phyloP scores from a whole-genome alignment of 2,329 filamentous ascomycete genomes.

The Hortaea sp. region DNA sequence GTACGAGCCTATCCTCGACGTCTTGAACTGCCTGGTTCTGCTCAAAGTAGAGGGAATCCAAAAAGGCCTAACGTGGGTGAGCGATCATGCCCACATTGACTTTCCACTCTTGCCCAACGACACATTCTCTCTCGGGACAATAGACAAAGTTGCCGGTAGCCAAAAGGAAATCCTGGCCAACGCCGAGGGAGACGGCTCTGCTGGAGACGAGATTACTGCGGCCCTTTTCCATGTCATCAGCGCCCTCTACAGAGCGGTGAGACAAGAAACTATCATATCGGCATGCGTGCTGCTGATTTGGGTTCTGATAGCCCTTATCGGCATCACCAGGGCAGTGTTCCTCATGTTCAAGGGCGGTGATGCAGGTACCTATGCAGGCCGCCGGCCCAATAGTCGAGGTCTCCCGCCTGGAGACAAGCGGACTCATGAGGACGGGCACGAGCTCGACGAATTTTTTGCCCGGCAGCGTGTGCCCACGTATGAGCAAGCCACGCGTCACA shows the following conservation, averaged over 20 bases:
- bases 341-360: constrained; percentile 46
- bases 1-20: constrained; percentile 64
- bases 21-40: constrained; percentile 78
- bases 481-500: constrained; percentile 22
- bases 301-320: constrained; percentile 65
- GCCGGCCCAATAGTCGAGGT: not conserved
- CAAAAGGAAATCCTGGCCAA: constrained; percentile 61
- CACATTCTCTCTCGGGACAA: constrained; percentile 72
- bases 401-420: not conserved
- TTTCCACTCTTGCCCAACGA: constrained; percentile 71
- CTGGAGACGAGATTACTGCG: constrained; percentile 71
- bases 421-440: constrained; percentile 8
- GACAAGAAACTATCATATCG: constrained; percentile 72
- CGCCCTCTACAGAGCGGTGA: constrained; percentile 57
- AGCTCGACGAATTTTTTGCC: constrained; percentile 10
- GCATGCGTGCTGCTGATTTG: constrained; percentile 65
- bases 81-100: constrained; percentile 71
- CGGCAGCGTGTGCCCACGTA: constrained; percentile 26
- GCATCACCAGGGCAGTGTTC: constrained; percentile 55
- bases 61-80: constrained; percentile 85
- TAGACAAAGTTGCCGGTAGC: constrained; percentile 42
- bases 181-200: constrained; percentile 55
- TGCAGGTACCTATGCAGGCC: constrained; percentile 10
- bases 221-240: constrained; percentile 61
- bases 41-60: constrained; percentile 79